phyloP scores from a whole-genome alignment of 2,329 filamentous ascomycete genomes.

The Alternaria infectoria region DNA sequence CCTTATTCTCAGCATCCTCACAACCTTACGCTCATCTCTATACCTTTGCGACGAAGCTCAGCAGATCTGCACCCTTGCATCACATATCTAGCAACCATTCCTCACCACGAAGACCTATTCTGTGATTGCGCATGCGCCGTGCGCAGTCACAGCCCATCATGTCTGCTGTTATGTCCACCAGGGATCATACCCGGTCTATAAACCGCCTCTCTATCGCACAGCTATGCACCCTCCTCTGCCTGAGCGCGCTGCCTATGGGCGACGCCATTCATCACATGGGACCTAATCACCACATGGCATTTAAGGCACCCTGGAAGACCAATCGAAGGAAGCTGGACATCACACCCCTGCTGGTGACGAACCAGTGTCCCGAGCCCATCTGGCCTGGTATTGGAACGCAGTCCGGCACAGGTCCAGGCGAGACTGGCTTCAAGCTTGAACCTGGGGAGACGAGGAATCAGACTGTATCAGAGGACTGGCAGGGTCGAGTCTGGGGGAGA shows the following conservation, averaged over 20 bases:
- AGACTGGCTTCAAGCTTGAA: slow-evolving; percentile 71
- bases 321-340: slow-evolving; percentile 43
- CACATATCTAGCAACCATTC: slow-evolving; percentile 17
- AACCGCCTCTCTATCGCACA: slow-evolving; percentile 18
- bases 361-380: slow-evolving; percentile 72
- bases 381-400: slow-evolving; percentile 81
- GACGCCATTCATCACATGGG: slow-evolving; percentile 44
- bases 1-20: background rate
- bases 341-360: slow-evolving; percentile 70
- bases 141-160: slow-evolving; percentile 26
- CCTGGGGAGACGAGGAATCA: slow-evolving; percentile 65
- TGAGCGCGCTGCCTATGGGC: slow-evolving; percentile 29
- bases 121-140: slow-evolving; percentile 17
- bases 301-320: slow-evolving; percentile 35
- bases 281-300: slow-evolving; percentile 40
- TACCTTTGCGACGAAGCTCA: slow-evolving; percentile 18
- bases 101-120: slow-evolving; percentile 5
- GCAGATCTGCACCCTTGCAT: slow-evolving; percentile 19
- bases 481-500: slow-evolving; percentile 80
- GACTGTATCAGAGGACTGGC: slow-evolving; percentile 75
- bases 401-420: slow-evolving; percentile 69
- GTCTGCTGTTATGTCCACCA: slow-evolving; percentile 15
- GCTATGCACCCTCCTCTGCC: slow-evolving; percentile 31
- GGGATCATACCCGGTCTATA: slow-evolving; percentile 9
- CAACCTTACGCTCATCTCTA: background rate